Evolutionary conservation across 2,329 filamentous ascomycete genomes (phyloP).

Genomic region (Colletotrichum sp.): DNA sequence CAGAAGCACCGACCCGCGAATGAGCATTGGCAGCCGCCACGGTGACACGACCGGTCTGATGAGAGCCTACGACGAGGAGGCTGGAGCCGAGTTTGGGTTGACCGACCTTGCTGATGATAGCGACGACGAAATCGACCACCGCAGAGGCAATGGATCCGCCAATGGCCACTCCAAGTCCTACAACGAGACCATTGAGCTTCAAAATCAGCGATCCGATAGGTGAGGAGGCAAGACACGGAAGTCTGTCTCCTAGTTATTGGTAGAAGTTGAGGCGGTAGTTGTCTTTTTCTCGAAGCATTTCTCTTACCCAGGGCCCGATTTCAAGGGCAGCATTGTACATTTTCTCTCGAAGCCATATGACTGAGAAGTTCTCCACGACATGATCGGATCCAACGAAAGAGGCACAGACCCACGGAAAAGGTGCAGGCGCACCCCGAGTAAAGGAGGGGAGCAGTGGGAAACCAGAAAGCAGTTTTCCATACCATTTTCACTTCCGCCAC

Average conservation of each 20-base stretch:
- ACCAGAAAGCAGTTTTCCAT: slow-evolving; percentile 4
- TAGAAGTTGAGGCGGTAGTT: slow-evolving; percentile 1
- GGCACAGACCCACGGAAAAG: slow-evolving; percentile 18
- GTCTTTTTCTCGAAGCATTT: slow-evolving; percentile 16
- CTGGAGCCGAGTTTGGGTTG: slow-evolving; percentile 74
- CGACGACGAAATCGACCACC: slow-evolving; percentile 60
- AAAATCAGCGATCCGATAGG: slow-evolving; percentile 49
- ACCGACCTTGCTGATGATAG: slow-evolving; percentile 81
- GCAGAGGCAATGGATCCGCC: slow-evolving; percentile 41
- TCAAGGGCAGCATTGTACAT: slow-evolving; percentile 21
- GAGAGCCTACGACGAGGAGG: slow-evolving; percentile 87
- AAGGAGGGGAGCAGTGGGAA: slow-evolving; percentile 5
- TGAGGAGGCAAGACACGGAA: slow-evolving; percentile 16
- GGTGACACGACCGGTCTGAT: slow-evolving; percentile 84
- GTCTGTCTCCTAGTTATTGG: slow-evolving; percentile 1
- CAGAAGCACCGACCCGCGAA: slow-evolving; percentile 72
- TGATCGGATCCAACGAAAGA: slow-evolving; percentile 21
- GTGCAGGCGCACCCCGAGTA: slow-evolving; percentile 6
- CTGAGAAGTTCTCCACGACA: slow-evolving; percentile 22
- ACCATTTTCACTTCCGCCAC: slow-evolving; percentile 13
- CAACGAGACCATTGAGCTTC: slow-evolving; percentile 54
- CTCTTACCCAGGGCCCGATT: neutral
- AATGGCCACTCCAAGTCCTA: slow-evolving; percentile 45
- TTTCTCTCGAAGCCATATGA: slow-evolving; percentile 20
- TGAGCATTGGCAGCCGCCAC: slow-evolving; percentile 67